Base-by-base conservation (phyloP, 306 rosid species). In the Malus fusca region DNA sequence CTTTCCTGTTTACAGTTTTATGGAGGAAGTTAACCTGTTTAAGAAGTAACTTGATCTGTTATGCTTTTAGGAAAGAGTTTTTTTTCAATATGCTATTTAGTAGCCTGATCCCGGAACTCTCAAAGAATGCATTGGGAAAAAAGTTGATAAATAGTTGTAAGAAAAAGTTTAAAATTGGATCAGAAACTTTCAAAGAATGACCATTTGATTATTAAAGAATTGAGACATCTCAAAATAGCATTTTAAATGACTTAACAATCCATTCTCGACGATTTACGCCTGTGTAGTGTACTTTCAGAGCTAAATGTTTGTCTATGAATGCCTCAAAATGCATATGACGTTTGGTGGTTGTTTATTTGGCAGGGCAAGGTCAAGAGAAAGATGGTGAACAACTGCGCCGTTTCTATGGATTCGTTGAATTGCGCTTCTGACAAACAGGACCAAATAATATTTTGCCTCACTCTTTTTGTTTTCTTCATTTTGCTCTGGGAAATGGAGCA, bases 301-400 rank as follows among this genome's bases (percentile, higher is more conserved):
- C 51, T 26, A 42, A 19, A 42, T 40, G 9, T 26, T 48, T 62
- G 58, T 43, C 68, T 28, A 3, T 66, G 46, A 66, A 79, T 69
- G 71, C 51, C 59, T 59, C 44, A 12, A 73, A 51, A 48, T 73
- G 56, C 75, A 25, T 63, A 6, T 76, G 55, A 62, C 19, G 58
- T 40, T 23, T 53, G 78, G 62, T n/a, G 17, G 56, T 75, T 51
- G 68, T 73, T 15, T 51, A 5, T 75, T 79, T 80, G 35, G 59
- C 88, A 88, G 91, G 85, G 40, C 86, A 28, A 81, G 84, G 61
- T 81, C 88, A 64, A 85, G 86, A 80, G 89, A 88, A 58, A 81
- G 75, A 73, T 88, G 91, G 91, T 88, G 89, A 86, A 70, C 62
- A 59, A 62, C 12, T 6, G 28, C 26, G 52, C 69, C 23, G 65